A percentile compares a stretch with the other conserved stretches of the same genome.
Evolutionary conservation across 192 early-diverging fungal species (phyloP).

Genomic region (Haplosporangium gracile): DNA sequence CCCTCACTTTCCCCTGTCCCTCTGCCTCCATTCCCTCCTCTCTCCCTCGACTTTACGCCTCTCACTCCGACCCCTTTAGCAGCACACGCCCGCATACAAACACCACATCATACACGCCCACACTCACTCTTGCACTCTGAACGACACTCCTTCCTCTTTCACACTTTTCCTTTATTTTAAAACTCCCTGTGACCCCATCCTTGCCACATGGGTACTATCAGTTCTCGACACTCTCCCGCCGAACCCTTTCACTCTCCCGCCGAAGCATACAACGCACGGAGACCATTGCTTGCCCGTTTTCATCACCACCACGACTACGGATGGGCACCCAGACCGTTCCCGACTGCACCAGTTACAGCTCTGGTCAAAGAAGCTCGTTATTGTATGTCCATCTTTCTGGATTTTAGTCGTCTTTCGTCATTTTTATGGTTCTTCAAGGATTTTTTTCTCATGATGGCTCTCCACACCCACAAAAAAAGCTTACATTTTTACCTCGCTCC

Average conservation of each 20-base stretch:
- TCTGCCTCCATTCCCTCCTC: no score
- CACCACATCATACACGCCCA: neutral
- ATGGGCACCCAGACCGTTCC: conserved; percentile 32
- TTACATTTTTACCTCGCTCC: neutral
- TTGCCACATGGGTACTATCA: conserved; percentile 20
- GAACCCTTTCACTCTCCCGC: conserved; percentile 25
- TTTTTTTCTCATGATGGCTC: no score
- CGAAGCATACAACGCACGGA: conserved; percentile 1
- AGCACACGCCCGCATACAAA: neutral
- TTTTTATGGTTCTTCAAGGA: neutral
- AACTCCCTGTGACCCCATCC: neutral
- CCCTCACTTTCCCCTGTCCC: no score
- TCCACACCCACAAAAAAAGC: neutral
- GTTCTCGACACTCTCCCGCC: conserved; percentile 8
- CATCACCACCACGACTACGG: conserved; percentile 14
- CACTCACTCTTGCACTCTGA: neutral
- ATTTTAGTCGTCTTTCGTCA: neutral
- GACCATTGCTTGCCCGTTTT: conserved; percentile 22
- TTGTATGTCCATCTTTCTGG: conserved; percentile 10
- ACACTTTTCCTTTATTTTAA: neutral
- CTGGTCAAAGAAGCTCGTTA: conserved; percentile 48
- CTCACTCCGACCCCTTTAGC: neutral
- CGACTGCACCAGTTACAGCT: conserved; percentile 46
- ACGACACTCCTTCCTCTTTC: neutral
- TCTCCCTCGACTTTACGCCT: neutral